A percentile compares a stretch with the other conserved stretches of the same genome.
Evolutionary conservation across 805 yeast genomes (phyloP).

Genomic region (Teunomyces cretensis): DNA sequence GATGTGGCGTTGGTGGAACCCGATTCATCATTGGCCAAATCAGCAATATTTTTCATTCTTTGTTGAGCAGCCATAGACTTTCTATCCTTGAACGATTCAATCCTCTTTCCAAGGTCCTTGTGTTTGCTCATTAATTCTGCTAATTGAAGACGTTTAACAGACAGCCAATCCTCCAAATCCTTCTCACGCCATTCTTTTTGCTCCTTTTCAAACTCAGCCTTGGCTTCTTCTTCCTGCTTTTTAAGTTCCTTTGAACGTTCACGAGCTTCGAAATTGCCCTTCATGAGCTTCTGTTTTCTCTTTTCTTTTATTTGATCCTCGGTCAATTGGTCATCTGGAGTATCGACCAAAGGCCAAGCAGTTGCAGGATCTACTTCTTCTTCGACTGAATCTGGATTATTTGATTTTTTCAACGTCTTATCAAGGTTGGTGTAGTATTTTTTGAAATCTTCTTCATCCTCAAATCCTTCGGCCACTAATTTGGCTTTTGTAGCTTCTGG

Average conservation of each 20-base stretch:
- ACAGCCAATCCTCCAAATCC: slow-evolving; percentile 80
- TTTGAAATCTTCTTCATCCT: slow-evolving; percentile 67
- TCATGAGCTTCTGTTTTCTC: slow-evolving; percentile 75
- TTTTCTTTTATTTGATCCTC: slow-evolving; percentile 86
- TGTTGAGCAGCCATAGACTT: slow-evolving; percentile 90
- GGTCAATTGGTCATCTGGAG: slow-evolving; percentile 79
- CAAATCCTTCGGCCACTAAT: slow-evolving; percentile 73
- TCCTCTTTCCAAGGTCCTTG: slow-evolving; percentile 67
- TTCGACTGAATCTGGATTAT: slow-evolving; percentile 51
- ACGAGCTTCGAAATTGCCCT: slow-evolving; percentile 88
- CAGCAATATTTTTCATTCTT: slow-evolving; percentile 88
- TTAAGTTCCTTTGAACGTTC: slow-evolving; percentile 79
- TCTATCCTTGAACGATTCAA: slow-evolving; percentile 79
- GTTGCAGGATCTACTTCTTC: slow-evolving; percentile 51
- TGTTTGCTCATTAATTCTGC: slow-evolving; percentile 56
- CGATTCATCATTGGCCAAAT: slow-evolving; percentile 72
- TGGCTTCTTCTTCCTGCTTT: slow-evolving; percentile 57
- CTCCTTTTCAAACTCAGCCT: slow-evolving; percentile 57
- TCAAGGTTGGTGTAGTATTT: slow-evolving; percentile 67
- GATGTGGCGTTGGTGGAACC: slow-evolving; percentile 48
- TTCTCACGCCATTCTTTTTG: slow-evolving; percentile 77
- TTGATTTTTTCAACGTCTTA: slow-evolving; percentile 67
- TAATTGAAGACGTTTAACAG: slow-evolving; percentile 62
- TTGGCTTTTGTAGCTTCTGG: slow-evolving; percentile 55
- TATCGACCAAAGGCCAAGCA: slow-evolving; percentile 67